phyloP scores from a whole-genome alignment of 163 green algal genomes.

The Chlorella variabilis region DNA sequence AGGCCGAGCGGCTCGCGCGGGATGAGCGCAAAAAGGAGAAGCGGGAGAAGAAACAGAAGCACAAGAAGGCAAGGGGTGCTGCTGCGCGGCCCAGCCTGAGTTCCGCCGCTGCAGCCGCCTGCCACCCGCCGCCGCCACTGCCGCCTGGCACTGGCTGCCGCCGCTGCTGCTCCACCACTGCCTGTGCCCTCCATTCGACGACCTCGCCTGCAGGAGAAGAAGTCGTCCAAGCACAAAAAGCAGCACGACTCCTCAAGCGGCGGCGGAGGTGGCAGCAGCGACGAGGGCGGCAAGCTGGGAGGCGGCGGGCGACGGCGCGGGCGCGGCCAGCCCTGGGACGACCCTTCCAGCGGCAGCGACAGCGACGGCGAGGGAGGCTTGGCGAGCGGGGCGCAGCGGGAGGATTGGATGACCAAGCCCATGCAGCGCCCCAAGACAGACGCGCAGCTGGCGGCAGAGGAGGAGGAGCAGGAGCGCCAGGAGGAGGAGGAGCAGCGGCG shows the following conservation, averaged over 20 bases:
- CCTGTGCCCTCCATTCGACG: background rate
- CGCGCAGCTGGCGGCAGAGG: slow-evolving; percentile 10
- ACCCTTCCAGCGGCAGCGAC: slow-evolving; percentile 26
- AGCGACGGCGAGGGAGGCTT: slow-evolving; percentile 9
- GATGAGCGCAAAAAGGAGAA: slow-evolving; percentile 45
- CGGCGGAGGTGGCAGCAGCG: slow-evolving; percentile 19
- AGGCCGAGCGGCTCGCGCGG: slow-evolving; percentile 25
- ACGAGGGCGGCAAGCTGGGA: background rate
- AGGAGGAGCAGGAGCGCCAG: slow-evolving; percentile 20
- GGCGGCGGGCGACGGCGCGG: background rate
- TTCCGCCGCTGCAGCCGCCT: background rate
- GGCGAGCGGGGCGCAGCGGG: slow-evolving; percentile 35
- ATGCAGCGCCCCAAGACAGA: slow-evolving; percentile 45
- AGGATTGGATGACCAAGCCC: slow-evolving; percentile 83
- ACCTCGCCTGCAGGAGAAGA: slow-evolving; percentile 24
- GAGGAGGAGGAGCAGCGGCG: slow-evolving; percentile 26
- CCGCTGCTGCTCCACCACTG: background rate
- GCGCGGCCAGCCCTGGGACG: slow-evolving; percentile 4
- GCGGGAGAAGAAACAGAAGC: slow-evolving; percentile 55
- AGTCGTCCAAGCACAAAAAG: slow-evolving; percentile 54
- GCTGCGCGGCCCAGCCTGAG: background rate
- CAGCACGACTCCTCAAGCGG: slow-evolving; percentile 30
- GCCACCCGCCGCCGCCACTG: background rate
- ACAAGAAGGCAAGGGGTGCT: slow-evolving; percentile 34
- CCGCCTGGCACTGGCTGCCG: too few species aligned